Evolutionary conservation across 2,329 filamentous ascomycete genomes (phyloP).

Genomic region (Ophiocordyceps camponoti-saundersi): DNA sequence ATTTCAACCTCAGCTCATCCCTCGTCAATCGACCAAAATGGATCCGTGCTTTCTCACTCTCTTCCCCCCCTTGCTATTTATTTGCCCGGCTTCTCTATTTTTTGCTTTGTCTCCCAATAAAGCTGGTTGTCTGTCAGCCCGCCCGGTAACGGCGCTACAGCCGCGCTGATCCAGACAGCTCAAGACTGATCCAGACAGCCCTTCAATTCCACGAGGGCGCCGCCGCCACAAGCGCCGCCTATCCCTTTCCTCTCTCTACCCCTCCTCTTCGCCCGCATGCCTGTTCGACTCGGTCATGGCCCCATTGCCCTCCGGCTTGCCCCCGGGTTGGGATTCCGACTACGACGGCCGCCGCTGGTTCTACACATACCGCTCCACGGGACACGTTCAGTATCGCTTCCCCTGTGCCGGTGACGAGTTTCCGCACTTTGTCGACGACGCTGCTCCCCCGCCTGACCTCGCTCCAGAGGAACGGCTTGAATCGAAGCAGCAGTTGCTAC

Average conservation of each 20-base stretch:
- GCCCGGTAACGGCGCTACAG: not conserved
- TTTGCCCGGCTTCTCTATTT: not conserved
- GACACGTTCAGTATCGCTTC: slow-evolving; percentile 37
- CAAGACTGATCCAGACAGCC: not conserved
- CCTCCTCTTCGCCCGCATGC: not conserved
- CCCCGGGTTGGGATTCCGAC: slow-evolving; percentile 38
- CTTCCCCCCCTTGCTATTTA: not conserved
- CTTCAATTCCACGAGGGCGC: not conserved
- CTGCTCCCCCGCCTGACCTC: slow-evolving; percentile 19
- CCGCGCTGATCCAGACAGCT: not conserved
- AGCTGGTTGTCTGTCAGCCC: not conserved
- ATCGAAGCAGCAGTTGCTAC: slow-evolving; percentile 29
- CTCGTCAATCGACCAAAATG: not conserved
- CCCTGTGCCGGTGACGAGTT: slow-evolving; percentile 41
- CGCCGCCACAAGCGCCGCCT: not conserved
- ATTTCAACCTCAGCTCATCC: not conserved
- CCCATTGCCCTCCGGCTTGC: slow-evolving; percentile 16
- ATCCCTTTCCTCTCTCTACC: not conserved
- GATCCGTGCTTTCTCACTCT: not conserved
- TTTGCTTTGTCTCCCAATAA: not conserved
- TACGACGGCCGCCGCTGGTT: slow-evolving; percentile 42
- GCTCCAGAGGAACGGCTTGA: slow-evolving; percentile 35
- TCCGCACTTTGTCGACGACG: slow-evolving; percentile 29
- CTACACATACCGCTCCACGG: slow-evolving; percentile 37
- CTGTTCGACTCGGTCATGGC: slow-evolving; percentile 8